Conservation (phyloP, 768 basidiomycete species). For the Tubosaeta sp. region DNA sequence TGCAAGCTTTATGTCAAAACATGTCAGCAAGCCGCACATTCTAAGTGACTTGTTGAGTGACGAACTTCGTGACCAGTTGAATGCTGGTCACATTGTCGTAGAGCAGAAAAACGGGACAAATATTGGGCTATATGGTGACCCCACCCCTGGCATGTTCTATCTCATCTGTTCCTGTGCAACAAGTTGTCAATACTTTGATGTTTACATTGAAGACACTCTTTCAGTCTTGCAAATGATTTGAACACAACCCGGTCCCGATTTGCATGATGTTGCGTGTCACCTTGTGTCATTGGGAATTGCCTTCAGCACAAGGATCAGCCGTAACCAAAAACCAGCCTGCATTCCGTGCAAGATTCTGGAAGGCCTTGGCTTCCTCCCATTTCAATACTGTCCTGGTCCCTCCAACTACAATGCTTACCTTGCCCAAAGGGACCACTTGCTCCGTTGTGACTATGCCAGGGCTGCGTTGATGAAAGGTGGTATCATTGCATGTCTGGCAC, state of each 20-base stretch:
- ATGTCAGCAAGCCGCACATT: background rate
- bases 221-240: background rate
- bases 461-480: slow-evolving; percentile 3
- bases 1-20: background rate
- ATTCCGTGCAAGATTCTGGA: background rate
- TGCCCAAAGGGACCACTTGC: background rate
- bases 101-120: background rate
- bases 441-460: background rate
- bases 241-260: background rate
- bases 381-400: background rate
- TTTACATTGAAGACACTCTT: background rate
- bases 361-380: background rate
- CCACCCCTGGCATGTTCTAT: background rate
- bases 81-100: background rate
- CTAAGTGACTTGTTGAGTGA: background rate
- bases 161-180: background rate
- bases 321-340: background rate
- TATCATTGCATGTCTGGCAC: background rate
- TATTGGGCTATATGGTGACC: background rate
- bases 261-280: background rate
- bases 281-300: background rate
- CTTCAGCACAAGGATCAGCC: background rate
- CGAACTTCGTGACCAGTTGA: background rate
- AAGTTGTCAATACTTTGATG: too few species aligned
- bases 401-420: slow-evolving; percentile 1